Evolutionary conservation across 441 rosid genomes (phyloP).

Genomic region (Euphorbia neoarborescens): DNA sequence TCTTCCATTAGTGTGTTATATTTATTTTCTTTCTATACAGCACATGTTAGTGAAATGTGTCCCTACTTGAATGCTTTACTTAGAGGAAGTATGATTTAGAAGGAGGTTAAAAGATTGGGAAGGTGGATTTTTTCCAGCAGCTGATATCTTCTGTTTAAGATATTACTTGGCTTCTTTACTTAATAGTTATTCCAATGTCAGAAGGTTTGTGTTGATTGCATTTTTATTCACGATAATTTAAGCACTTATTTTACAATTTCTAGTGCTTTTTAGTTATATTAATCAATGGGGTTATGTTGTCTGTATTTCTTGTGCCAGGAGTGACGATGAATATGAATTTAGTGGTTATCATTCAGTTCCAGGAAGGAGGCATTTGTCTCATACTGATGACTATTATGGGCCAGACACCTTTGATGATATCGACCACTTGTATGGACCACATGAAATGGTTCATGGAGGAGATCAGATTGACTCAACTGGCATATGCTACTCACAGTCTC

Average conservation of each 20-base stretch:
- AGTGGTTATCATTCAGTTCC: conserved; percentile 44
- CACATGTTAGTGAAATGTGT: neutral
- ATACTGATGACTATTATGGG: conserved; percentile 41
- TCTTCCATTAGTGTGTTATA: neutral
- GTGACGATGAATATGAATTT: conserved; percentile 63
- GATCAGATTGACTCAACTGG: conserved; percentile 38
- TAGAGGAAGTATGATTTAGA: conserved; percentile 4
- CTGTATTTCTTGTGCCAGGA: conserved; percentile 37
- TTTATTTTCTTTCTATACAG: conserved; percentile 2
- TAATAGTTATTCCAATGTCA: conserved; percentile 14
- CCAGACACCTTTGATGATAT: conserved; percentile 42
- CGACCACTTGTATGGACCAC: conserved; percentile 35
- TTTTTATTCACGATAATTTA: neutral
- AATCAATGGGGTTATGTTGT: conserved; percentile 16
- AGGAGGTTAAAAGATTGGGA: neutral
- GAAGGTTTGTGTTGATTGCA: conserved; percentile 2
- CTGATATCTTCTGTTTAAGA: conserved; percentile 8
- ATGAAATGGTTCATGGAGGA: conserved; percentile 36
- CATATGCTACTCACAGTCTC: conserved; percentile 39
- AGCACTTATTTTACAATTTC: conserved; percentile 2
- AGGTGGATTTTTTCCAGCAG: conserved; percentile 6
- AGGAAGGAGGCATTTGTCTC: conserved; percentile 41
- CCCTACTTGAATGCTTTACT: neutral
- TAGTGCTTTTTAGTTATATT: neutral
- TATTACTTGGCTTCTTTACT: conserved; percentile 13